phyloP scores from a whole-genome alignment of 257 asterid species.

The Voacanga thouarsii region DNA sequence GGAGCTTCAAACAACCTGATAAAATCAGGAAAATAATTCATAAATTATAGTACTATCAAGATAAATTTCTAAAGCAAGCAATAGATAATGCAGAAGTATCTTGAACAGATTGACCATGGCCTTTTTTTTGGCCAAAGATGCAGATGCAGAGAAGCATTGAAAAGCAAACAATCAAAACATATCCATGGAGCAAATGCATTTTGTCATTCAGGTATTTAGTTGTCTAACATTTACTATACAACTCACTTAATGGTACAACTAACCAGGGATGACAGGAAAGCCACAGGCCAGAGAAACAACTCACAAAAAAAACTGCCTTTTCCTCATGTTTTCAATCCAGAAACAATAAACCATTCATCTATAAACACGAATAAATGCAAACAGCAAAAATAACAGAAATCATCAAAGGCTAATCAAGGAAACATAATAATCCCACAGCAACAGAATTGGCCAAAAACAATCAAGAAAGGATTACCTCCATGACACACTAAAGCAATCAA shows the following conservation, averaged over 20 bases:
- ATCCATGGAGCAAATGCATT: not conserved
- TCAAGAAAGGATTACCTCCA: not conserved
- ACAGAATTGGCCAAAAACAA: not conserved
- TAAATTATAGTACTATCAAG: not conserved
- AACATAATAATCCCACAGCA: not conserved
- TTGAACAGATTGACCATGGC: not conserved
- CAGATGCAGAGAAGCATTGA: not conserved
- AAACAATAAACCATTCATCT: not conserved
- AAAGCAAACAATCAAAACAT: not conserved
- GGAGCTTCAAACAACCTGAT: conserved; percentile 80
- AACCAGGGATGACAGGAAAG: not conserved
- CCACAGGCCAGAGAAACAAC: not conserved
- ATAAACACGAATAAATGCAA: not conserved
- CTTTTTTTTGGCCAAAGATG: not conserved
- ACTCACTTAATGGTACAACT: not conserved
- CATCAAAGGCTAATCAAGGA: not conserved
- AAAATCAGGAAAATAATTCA: conserved; percentile 7
- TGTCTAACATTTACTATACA: not conserved
- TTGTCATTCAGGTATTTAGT: not conserved
- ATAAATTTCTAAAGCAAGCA: not conserved
- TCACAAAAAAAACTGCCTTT: not conserved
- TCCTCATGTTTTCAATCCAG: not conserved
- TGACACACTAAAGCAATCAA: not conserved
- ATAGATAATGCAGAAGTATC: not conserved
- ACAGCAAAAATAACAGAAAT: not conserved